Conservation (phyloP, 345 rosid genomes). For the Arabis alpina region DNA sequence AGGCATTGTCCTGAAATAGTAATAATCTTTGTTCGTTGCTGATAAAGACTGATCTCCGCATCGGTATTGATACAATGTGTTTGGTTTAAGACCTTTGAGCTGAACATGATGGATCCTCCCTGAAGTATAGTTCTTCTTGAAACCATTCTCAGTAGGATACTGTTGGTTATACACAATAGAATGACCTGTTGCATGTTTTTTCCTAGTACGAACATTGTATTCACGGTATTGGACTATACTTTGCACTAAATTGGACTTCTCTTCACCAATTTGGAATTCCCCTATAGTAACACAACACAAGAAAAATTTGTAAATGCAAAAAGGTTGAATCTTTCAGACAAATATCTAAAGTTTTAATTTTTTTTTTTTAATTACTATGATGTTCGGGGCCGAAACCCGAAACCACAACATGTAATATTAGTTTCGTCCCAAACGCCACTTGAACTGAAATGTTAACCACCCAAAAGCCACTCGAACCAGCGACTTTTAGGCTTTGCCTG, state of each 20-base stretch:
- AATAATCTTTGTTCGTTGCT: slow-evolving; percentile 58
- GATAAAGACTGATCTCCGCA: slow-evolving; percentile 75
- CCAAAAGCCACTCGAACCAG: too few relatives aligned
- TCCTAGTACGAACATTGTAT: slow-evolving; percentile 33
- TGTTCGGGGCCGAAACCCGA: too few relatives aligned
- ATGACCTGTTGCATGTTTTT: slow-evolving; percentile 51
- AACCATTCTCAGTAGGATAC: slow-evolving; percentile 57
- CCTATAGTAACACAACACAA: slow-evolving; percentile 46
- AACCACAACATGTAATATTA: too few relatives aligned
- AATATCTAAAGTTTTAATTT: not conserved
- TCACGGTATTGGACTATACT: slow-evolving; percentile 69
- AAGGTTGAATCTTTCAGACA: slow-evolving; percentile 17
- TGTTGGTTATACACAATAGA: slow-evolving; percentile 68
- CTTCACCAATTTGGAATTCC: slow-evolving; percentile 58
- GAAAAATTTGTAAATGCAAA: not conserved
- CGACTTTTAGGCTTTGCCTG: too few relatives aligned
- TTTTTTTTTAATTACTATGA: too few relatives aligned
- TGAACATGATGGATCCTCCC: slow-evolving; percentile 89
- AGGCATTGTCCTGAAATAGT: slow-evolving; percentile 80
- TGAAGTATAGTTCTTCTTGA: slow-evolving; percentile 71
- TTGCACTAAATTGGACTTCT: slow-evolving; percentile 48
- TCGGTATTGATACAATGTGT: slow-evolving; percentile 59
- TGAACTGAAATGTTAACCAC: too few relatives aligned
- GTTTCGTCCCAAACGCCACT: too few relatives aligned
- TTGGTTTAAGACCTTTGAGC: slow-evolving; percentile 65